Conservation (phyloP, 2,329 filamentous ascomycete genomes). For the Aspergillus tubingensis region DNA sequence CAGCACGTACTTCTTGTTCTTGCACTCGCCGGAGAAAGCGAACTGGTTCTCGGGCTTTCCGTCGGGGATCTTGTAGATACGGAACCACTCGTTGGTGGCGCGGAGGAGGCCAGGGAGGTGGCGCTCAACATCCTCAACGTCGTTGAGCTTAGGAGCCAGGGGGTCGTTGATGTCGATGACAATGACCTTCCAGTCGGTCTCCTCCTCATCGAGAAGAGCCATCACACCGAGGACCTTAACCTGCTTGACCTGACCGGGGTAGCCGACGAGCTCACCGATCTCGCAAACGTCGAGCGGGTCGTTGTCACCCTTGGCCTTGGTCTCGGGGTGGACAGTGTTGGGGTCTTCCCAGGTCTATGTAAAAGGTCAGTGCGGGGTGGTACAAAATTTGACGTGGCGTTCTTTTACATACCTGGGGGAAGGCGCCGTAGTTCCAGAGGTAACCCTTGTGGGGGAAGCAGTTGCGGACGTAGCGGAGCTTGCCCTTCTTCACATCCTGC, state of each 20-base stretch:
- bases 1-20: constrained; percentile 86
- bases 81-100: constrained; percentile 99
- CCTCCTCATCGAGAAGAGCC: constrained; percentile 98
- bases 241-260: constrained; percentile 96
- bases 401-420: constrained; percentile 75
- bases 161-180: constrained; percentile 99
- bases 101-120: constrained; percentile 95
- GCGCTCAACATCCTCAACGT: constrained; percentile 97
- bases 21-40: constrained; percentile 99
- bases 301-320: constrained; percentile 99
- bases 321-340: constrained; percentile 93
- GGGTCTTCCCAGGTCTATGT: constrained; percentile 97
- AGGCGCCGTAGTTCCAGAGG: constrained; percentile 99
- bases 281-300: constrained; percentile 99
- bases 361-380: neutral
- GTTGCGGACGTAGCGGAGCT: constrained; percentile 98
- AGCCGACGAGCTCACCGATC: constrained; percentile 96
- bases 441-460: constrained; percentile 99
- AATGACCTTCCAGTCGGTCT: constrained; percentile 99
- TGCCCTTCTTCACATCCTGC: constrained; percentile 99
- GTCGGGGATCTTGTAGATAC: constrained; percentile 99
- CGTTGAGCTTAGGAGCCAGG: constrained; percentile 92
- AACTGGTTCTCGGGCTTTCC: constrained; percentile 99
- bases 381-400: neutral
- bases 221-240: constrained; percentile 99